Evolutionary conservation across 257 asterid species (phyloP).

Genomic region (Cruciata laevipes): DNA sequence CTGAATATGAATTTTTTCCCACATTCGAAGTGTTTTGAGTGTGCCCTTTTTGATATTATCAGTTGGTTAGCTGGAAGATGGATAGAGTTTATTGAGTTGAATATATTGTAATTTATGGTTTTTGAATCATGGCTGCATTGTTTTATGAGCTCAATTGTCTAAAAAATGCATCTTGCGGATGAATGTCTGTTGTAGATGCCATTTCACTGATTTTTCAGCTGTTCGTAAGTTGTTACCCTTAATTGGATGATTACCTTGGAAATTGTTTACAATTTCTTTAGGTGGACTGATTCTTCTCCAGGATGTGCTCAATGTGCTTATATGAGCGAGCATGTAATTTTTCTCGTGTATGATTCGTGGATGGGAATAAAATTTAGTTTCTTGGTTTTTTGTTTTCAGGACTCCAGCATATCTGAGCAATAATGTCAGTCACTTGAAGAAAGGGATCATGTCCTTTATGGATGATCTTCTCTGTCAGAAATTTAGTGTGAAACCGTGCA

Average conservation of each 20-base stretch:
- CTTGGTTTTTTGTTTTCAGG: conserved; percentile 34
- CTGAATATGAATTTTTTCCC: not conserved
- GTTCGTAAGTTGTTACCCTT: not conserved
- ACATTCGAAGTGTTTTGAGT: not conserved
- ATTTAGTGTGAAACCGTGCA: conserved; percentile 30
- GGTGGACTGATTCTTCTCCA: not conserved
- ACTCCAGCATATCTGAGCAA: conserved; percentile 18
- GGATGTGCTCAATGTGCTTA: not conserved
- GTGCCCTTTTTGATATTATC: not conserved
- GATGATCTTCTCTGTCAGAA: conserved; percentile 22
- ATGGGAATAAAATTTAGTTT: not conserved
- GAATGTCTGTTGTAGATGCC: not conserved
- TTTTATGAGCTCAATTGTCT: not conserved
- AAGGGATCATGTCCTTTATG: conserved; percentile 19
- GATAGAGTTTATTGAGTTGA: not conserved
- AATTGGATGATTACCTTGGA: not conserved
- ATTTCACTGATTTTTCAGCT: not conserved
- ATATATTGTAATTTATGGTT: not conserved
- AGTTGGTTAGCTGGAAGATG: not conserved
- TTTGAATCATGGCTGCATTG: not conserved
- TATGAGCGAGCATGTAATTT: not conserved
- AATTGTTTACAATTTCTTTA: not conserved
- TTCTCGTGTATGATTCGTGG: not conserved
- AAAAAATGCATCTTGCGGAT: not conserved
- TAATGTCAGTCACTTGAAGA: conserved; percentile 22